phyloP scores from a whole-genome alignment of 441 rosid genomes.

The Pelargonium australe region DNA sequence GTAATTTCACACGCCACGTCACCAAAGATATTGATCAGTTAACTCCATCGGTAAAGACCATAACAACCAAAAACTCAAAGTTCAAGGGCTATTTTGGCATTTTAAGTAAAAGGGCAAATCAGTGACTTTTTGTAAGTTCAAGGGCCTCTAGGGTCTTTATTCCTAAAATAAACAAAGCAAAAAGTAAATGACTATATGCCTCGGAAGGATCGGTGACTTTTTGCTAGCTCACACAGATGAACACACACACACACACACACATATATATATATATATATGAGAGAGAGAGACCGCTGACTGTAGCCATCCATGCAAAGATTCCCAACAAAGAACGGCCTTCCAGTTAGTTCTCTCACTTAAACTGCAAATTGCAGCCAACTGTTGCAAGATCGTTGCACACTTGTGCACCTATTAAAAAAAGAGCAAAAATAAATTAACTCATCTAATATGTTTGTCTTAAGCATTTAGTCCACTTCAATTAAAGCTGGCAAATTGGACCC shows the following conservation, averaged over 20 bases:
- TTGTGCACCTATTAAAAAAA: conserved; percentile 60
- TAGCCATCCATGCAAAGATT: conserved; percentile 83
- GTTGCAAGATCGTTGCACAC: conserved; percentile 87
- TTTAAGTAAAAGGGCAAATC: too few species aligned
- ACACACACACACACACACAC: neutral
- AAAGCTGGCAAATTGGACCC: too few species aligned
- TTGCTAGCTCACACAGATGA: neutral
- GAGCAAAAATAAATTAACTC: conserved; percentile 13
- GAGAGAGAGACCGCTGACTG: conserved; percentile 64
- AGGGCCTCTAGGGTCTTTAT: too few species aligned
- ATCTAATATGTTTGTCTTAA: neutral
- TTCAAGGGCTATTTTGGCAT: too few species aligned
- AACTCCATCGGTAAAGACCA: too few species aligned
- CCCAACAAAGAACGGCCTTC: conserved; percentile 74
- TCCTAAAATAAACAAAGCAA: too few species aligned
- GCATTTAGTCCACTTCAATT: neutral
- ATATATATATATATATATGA: neutral
- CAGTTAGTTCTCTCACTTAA: conserved; percentile 69
- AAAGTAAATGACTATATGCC: too few species aligned
- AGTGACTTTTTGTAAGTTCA: too few species aligned
- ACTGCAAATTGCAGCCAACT: conserved; percentile 83
- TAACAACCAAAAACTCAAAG: too few species aligned
- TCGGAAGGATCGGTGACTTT: too few species aligned
- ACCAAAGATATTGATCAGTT: too few species aligned
- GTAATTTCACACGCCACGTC: too few species aligned